These are phyloP conservation scores for Daucus carota DNA, from an alignment of 129 eudicot genomes.

Conservation along the genomic window DH1_v3.0 NC_030386.2:40441501-40442000, in stretches of 20 bases:
- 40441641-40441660: constrained; percentile 38
- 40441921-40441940: too few relatives aligned
- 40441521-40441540: constrained; percentile 36
- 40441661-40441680: constrained; percentile 57
- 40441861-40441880: constrained; percentile 6
- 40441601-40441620: constrained; percentile 59
- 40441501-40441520: constrained; percentile 29
- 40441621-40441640: constrained; percentile 41
- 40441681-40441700: constrained; percentile 46
- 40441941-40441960: too few relatives aligned
- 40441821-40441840: not conserved
- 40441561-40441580: constrained; percentile 41
- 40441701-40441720: constrained; percentile 18
- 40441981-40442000: too few relatives aligned
- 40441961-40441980: too few relatives aligned
- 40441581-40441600: constrained; percentile 25
- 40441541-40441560: constrained; percentile 34
- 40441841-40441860: not conserved
- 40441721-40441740: constrained; percentile 23
- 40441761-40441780: constrained; percentile 37
- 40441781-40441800: constrained; percentile 8
- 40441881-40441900: not conserved
- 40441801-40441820: not conserved
- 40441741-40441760: constrained; percentile 24
- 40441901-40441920: not conserved